Evolutionary conservation across 73 alveolate genomes (phyloP).

Genomic region (Strombidium stylifer): DNA sequence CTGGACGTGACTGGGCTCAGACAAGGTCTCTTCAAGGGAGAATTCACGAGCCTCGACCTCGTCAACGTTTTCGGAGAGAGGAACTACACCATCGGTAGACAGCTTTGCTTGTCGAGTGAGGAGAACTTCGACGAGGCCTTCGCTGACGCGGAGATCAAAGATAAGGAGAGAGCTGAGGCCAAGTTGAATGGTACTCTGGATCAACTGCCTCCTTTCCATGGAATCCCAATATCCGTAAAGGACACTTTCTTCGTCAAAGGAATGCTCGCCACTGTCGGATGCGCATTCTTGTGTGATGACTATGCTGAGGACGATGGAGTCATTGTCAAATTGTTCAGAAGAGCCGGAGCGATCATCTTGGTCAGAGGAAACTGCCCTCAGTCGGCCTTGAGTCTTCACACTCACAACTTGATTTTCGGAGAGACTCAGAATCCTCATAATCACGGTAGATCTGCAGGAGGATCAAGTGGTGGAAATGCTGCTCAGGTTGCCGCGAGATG

Average conservation of each 20-base stretch:
- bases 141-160: conserved; percentile 11
- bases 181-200: background rate
- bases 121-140: conserved; percentile 23
- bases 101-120: conserved; percentile 11
- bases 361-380: conserved; percentile 61
- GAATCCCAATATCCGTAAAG: conserved; percentile 81
- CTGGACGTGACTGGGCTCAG: background rate
- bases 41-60: conserved; percentile 1
- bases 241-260: conserved; percentile 57
- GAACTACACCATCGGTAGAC: conserved; percentile 24
- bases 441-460: conserved; percentile 60
- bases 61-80: conserved; percentile 1
- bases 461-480: conserved; percentile 83
- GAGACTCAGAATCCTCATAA: conserved; percentile 55
- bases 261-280: conserved; percentile 30
- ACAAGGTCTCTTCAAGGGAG: no score
- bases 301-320: conserved; percentile 46
- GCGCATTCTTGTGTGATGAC: conserved; percentile 6
- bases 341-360: conserved; percentile 66
- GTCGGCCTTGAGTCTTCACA: conserved; percentile 21
- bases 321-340: conserved; percentile 37
- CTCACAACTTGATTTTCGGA: conserved; percentile 60
- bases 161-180: background rate
- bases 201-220: conserved; percentile 31
- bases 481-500: conserved; percentile 58